Base-by-base conservation (phyloP, 2,329 filamentous ascomycete genomes). In the Fusarium redolens region DNA sequence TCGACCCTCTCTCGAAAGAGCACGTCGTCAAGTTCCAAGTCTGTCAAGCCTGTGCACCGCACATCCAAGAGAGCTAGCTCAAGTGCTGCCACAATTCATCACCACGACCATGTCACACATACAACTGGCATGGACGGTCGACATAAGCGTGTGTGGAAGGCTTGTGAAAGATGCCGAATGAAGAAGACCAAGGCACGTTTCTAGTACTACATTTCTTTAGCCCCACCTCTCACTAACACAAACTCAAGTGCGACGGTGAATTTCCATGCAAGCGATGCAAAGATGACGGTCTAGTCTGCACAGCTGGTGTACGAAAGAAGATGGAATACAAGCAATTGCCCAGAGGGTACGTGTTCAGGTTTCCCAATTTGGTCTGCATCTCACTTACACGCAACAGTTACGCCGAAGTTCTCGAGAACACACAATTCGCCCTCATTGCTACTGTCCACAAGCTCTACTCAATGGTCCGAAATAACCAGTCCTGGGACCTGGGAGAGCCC, bases 271-370 rank as follows among this genome's bases (percentile, higher is more conserved):
- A 91, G 81, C 83, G 90, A 75, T 92, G 90, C 79, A 91, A 90
- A 80, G 89, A 91, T 73, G 90, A 92, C 69, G 89, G 89, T 20
- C 83, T 91, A 12, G 88, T 91, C 25, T 91, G 90, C 81, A 91
- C 88, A 12, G 89, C 89, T 20, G 89, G 89, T 12, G 87, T 88
- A 18, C 83, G 90, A 69, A 91, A 91, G 78, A 91, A 91, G 87
- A 89, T 89, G n/a, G 89, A 91, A 76, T 91, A 90, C 79, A 92
- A 92, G 83, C 89, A 91, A 80, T 79, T 91, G 51, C 89, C 90
- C 15, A 82, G 87, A 83, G 89, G 89, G 86, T 91, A 85, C 65
- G 86, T 78, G 20, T 20, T 43, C 40, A 33, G 38, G 43, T 25
- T 54, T 37, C 31, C 12, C n/a, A 63, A 31, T 33, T 50, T 30